These are phyloP conservation scores for Licmophora abbreviata DNA, from an alignment of 108 stramenopile genomes.

Conservation along the genomic window DNA sequence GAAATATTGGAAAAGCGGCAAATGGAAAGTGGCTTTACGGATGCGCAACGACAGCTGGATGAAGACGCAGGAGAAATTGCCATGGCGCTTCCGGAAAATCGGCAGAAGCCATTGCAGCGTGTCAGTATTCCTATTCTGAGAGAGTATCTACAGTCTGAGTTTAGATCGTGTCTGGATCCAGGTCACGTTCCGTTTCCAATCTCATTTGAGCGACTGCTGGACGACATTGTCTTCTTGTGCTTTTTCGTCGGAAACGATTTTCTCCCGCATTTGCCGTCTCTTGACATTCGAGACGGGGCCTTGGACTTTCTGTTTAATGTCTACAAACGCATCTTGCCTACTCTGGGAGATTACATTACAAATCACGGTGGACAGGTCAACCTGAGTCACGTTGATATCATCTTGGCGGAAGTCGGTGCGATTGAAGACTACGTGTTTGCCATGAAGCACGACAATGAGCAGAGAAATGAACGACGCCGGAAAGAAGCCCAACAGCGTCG, in stretches of 20 bases:
- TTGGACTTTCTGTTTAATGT: constrained; percentile 85
- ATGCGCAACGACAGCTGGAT: constrained; percentile 63
- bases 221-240: constrained; percentile 98
- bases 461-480: constrained; percentile 48
- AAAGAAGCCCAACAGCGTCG: constrained; percentile 30
- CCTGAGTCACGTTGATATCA: constrained; percentile 87
- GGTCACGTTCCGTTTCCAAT: constrained; percentile 41
- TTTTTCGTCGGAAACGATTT: constrained; percentile 97
- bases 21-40: constrained; percentile 58
- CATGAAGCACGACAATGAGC: constrained; percentile 85
- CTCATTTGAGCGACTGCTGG: constrained; percentile 86
- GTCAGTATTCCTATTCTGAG: constrained; percentile 87
- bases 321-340: constrained; percentile 85
- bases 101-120: constrained; percentile 66
- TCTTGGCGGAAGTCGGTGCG: constrained; percentile 86
- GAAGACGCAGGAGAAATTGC: constrained; percentile 65
- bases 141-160: constrained; percentile 90
- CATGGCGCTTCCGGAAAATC: constrained; percentile 73
- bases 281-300: constrained; percentile 93
- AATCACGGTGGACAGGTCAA: constrained; percentile 91
- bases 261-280: constrained; percentile 90
- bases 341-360: constrained; percentile 91
- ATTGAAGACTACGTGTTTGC: constrained; percentile 96
- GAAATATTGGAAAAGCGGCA: constrained; percentile 59
- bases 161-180: constrained; percentile 47